Base-by-base conservation (phyloP, 2,329 filamentous ascomycete species). In the Lasiodiplodia sp. region DNA sequence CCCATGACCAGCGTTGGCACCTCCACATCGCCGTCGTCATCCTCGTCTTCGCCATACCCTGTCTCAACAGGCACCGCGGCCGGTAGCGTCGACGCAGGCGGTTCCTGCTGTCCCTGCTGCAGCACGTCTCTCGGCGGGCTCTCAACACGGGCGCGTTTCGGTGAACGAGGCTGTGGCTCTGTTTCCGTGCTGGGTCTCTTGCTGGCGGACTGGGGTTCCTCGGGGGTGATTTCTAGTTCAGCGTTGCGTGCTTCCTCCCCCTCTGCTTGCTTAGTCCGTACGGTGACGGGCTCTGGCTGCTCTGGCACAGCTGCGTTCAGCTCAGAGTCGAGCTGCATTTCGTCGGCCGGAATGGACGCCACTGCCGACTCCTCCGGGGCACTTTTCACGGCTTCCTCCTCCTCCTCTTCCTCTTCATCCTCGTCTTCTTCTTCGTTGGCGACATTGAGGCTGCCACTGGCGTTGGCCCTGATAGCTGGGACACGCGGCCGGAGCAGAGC, bases 401-500 rank as follows among this genome's bases (percentile, higher is more conserved):
- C 64, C 21, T 72, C 75, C 6, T 73, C 73, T 18, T 76, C 73
- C 1, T 65, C 63, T 6, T 71, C 71, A 6, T 75, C 73, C 4
- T 71, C 67, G 0, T 74, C 74, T 14, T 73, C 76, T 5, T 73
- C 71, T n/a, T 70, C 60, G 4, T 18, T 16, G 16, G 52, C 47
- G 28, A 23, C 18, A 2, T 49, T n/a, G 11, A 62, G 40, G 12
- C 4, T 31, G 10, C 31, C 14, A 12, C 74, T 72, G 2, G 49
- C 57, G 16, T 74, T 74, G 31, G 74, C 68, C 21, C 75, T 76
- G 25, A 84, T 79, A 1, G 80, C 77, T 0, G 84, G 83, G 79
- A 85, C 79, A 21, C 84, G 75, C 5, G 84, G 84, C 69, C 82
- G 73, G 25, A 93, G 83, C 68, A 97, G 78, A 11, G 91, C 86